Conservation (phyloP, 208 protist genomes). For the Leptomonas seymouri region DNA sequence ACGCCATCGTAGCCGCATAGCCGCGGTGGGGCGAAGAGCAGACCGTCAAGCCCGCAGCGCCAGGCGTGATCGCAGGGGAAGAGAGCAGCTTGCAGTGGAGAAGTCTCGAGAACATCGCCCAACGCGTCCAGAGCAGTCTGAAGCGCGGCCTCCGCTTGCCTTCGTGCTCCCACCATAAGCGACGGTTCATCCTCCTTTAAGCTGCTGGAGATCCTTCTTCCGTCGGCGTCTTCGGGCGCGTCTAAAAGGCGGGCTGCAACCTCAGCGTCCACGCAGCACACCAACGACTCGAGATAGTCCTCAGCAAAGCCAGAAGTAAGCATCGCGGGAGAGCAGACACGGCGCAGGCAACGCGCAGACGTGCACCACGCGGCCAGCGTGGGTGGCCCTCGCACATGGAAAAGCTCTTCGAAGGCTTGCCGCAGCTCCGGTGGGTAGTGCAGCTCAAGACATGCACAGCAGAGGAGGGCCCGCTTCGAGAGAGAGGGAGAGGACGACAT, state of each 20-base stretch:
- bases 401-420: constrained; percentile 19
- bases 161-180: neutral
- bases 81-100: constrained; percentile 14
- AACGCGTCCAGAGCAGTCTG: constrained; percentile 8
- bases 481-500: neutral
- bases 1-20: constrained; percentile 43
- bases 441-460: constrained; percentile 14
- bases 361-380: constrained; percentile 52
- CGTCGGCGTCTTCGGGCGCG: neutral
- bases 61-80: constrained; percentile 44
- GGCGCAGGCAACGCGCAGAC: constrained; percentile 20
- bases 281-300: constrained; percentile 32
- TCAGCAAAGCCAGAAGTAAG: constrained; percentile 27
- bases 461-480: constrained; percentile 7
- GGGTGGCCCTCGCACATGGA: constrained; percentile 40
- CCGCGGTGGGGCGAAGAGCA: constrained; percentile 57
- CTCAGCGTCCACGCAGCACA: constrained; percentile 42
- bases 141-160: constrained; percentile 2
- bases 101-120: constrained; percentile 10
- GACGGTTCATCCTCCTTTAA: too few relatives aligned
- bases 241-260: constrained; percentile 27
- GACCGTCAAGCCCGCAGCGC: constrained; percentile 44
- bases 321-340: neutral
- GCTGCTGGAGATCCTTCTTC: too few relatives aligned
- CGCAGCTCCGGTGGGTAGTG: constrained; percentile 32